phyloP scores from a whole-genome alignment of 495 filamentous ascomycete genomes.

The Opeltia flavorubescens region DNA sequence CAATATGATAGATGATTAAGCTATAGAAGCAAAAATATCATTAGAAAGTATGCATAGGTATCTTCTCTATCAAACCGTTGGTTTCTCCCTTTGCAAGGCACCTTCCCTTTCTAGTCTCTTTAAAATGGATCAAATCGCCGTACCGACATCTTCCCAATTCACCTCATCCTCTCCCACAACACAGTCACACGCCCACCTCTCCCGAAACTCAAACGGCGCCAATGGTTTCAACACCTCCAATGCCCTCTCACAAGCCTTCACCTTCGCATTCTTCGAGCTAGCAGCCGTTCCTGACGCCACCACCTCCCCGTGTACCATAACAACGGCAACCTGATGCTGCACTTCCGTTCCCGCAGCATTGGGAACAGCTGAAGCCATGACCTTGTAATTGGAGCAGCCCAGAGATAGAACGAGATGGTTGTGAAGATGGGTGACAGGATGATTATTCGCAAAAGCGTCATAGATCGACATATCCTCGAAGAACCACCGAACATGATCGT shows the following conservation, averaged over 20 bases:
- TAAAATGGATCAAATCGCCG: not conserved
- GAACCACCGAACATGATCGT: slow-evolving; percentile 52
- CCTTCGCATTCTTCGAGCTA: slow-evolving; percentile 56
- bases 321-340: slow-evolving; percentile 46
- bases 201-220: slow-evolving; percentile 41
- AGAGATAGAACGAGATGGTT: slow-evolving; percentile 34
- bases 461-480: slow-evolving; percentile 85
- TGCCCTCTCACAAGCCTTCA: slow-evolving; percentile 57
- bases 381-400: slow-evolving; percentile 39
- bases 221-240: slow-evolving; percentile 43
- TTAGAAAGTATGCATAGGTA: too few relatives aligned
- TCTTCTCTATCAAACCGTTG: not conserved
- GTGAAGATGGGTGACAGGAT: slow-evolving; percentile 54
- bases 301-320: slow-evolving; percentile 62
- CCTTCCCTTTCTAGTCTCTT: not conserved
- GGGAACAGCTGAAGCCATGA: slow-evolving; percentile 38
- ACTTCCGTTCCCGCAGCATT: slow-evolving; percentile 25
- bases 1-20: too few relatives aligned
- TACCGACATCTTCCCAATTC: slow-evolving; percentile 6
- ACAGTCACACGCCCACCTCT: slow-evolving; percentile 52
- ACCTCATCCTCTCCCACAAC: slow-evolving; percentile 3
- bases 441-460: slow-evolving; percentile 77
- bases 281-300: slow-evolving; percentile 45
- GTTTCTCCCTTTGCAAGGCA: not conserved
- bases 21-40: too few relatives aligned